Base-by-base conservation (phyloP, 306 rosid genomes). In the Mimosa pudica region DNA sequence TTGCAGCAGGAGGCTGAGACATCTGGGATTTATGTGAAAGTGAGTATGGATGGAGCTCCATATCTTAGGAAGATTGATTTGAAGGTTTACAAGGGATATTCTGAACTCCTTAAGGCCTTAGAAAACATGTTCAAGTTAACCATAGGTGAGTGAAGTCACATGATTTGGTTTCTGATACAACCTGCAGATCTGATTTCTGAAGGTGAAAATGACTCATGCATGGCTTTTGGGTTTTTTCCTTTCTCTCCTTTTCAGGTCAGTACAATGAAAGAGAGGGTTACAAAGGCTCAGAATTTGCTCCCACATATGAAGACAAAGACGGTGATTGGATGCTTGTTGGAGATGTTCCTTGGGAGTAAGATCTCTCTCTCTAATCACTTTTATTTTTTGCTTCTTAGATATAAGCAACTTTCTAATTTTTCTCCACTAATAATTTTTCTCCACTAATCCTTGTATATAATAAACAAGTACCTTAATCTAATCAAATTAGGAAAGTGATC, bases 281-380 rank as follows among this genome's bases (percentile, higher is more conserved):
- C 70, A 90, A 92, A 69, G 97, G 93, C 9, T 92, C 97, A 41
- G 92, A 90, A 68, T 89, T 72, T 84, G 91, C 80, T 66, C 97
- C 97, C 32, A 92, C 97, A 72, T 92, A 92, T 74, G 90, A 92
- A 71, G 97, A 92, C 87, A 92, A 87, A 81, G 97, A 92, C 62
- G 95, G 93, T 35, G 97, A 92, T 10, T 90, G 91, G 95, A 92
- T 92, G 97, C 91, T 92, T 12, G 93, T 92, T 66, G 97, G 97
- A 85, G 97, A 92, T 84, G 97, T 92, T 79, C 97, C 97, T 54
- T 92, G 95, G 97, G 89, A 90, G 94, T 91, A 86, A 83, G 96
- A 64, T 80, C 45, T 68, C 54, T n/a, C 33, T n/a, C 72, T 1
- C 62, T 55, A 17, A 24, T 24, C 30, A 24, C 30, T 24, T 24